Percentiles rank a stretch among this genome's conserved stretches.
Conservation (phyloP, 495 filamentous ascomycete genomes). For the Aspergillus sparsus region DNA sequence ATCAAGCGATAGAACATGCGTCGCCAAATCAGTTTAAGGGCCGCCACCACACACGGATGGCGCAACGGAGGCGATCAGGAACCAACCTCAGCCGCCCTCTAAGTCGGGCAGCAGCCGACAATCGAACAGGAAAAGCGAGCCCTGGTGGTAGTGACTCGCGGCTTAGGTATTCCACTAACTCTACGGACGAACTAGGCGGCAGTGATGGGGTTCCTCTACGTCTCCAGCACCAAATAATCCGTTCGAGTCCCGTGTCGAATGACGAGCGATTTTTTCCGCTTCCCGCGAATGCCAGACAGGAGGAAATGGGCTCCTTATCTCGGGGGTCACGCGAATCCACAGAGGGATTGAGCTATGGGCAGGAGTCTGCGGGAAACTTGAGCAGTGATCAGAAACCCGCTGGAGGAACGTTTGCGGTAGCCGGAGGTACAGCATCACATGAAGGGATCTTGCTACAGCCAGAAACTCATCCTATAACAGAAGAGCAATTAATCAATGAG, state of each 20-base stretch:
- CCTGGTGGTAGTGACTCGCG: constrained; percentile 16
- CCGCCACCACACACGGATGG: constrained; percentile 17
- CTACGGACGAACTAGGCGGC: constrained; percentile 10
- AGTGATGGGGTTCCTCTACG: constrained; percentile 11
- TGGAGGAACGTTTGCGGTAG: constrained; percentile 15
- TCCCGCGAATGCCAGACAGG: constrained; percentile 10
- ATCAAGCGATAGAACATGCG: constrained; percentile 18
- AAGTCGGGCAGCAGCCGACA: constrained; percentile 18
- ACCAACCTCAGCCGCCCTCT: constrained; percentile 13
- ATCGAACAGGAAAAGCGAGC: constrained; percentile 15
- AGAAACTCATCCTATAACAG: constrained; percentile 68
- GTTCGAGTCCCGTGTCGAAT: constrained; percentile 18
- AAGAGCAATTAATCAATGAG: constrained; percentile 67
- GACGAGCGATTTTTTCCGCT: constrained; percentile 13
- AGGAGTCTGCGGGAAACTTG: constrained; percentile 20
- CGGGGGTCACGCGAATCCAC: constrained; percentile 15
- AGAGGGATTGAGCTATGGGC: constrained; percentile 22
- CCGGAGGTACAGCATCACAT: constrained; percentile 44
- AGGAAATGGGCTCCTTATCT: constrained; percentile 13
- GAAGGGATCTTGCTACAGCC: constrained; percentile 51
- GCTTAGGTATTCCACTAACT: constrained; percentile 16
- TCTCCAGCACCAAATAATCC: constrained; percentile 8
- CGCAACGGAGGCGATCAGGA: constrained; percentile 18
- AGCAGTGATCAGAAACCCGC: constrained; percentile 22
- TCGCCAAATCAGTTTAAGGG: constrained; percentile 19